A percentile compares a stretch with the other conserved stretches of the same genome.
Conservation (phyloP, 1,139 yeast species). For the Yamadazyma conglobata region DNA sequence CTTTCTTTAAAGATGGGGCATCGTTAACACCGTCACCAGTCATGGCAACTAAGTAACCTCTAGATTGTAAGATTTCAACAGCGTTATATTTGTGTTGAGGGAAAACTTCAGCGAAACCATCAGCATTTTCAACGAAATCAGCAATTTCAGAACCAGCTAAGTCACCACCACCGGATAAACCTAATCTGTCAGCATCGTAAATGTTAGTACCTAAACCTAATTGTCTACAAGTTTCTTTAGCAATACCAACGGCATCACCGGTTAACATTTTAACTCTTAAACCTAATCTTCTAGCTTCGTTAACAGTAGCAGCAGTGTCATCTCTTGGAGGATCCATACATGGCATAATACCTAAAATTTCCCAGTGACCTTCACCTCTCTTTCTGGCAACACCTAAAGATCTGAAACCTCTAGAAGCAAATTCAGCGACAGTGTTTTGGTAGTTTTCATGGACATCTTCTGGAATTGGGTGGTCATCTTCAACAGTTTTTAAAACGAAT, state of each 20-base stretch:
- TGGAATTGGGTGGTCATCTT: slow-evolving; percentile 94
- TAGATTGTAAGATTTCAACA: slow-evolving; percentile 82
- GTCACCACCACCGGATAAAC: slow-evolving; percentile 95
- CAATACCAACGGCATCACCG: slow-evolving; percentile 99
- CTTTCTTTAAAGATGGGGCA: slow-evolving; percentile 94
- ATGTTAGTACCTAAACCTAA: slow-evolving; percentile 95
- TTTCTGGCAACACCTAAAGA: slow-evolving; percentile 98
- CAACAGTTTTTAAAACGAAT: slow-evolving; percentile 91
- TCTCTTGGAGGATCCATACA: slow-evolving; percentile 99
- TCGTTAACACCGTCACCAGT: slow-evolving; percentile 99
- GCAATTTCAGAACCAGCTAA: slow-evolving; percentile 96
- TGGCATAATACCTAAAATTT: slow-evolving; percentile 96
- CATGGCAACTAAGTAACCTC: slow-evolving; percentile 97
- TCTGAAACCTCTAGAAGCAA: slow-evolving; percentile 98
- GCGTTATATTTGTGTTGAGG: slow-evolving; percentile 95
- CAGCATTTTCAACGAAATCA: slow-evolving; percentile 94
- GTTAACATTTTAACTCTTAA: slow-evolving; percentile 96
- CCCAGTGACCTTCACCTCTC: slow-evolving; percentile 99
- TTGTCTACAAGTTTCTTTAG: slow-evolving; percentile 98
- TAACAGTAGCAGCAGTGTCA: slow-evolving; percentile 94
- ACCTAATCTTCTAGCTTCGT: slow-evolving; percentile 92
- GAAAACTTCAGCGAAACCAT: slow-evolving; percentile 97
- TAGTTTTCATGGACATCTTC: slow-evolving; percentile 93
- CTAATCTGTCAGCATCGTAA: slow-evolving; percentile 95
- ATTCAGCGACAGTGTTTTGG: slow-evolving; percentile 96